These are phyloP conservation scores for Heritiera fomes DNA, from an alignment of 345 rosid genomes.

Conservation along the genomic window DNA sequence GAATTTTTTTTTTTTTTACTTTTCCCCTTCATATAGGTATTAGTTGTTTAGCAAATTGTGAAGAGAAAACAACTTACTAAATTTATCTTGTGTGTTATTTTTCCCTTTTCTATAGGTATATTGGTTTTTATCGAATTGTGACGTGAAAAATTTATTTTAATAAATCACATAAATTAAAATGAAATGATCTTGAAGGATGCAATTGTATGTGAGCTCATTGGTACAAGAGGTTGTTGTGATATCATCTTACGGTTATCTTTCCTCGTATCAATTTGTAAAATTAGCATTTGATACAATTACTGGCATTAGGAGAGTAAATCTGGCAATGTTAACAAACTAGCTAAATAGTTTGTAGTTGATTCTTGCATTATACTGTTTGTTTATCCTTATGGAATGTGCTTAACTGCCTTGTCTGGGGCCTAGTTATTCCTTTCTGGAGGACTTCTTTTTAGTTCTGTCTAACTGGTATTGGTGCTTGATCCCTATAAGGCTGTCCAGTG, in stretches of 20 bases:
- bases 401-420: background rate
- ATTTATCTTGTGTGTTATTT: background rate
- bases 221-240: background rate
- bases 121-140: background rate
- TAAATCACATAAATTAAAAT: background rate
- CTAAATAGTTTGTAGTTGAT: background rate
- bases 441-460: background rate
- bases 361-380: background rate
- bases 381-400: background rate
- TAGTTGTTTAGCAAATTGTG: background rate
- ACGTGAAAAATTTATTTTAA: background rate
- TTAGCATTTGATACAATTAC: background rate
- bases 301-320: background rate
- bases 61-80: background rate
- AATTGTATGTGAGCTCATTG: background rate
- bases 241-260: background rate
- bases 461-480: constrained; percentile 3
- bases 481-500: background rate
- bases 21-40: background rate
- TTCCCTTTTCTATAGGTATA: background rate
- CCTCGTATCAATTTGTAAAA: background rate
- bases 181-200: background rate
- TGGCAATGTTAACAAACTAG: background rate
- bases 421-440: background rate
- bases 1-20: background rate